phyloP scores from a whole-genome alignment of 169 alveolate genomes.

The Plasmodium gallinaceum region DNA sequence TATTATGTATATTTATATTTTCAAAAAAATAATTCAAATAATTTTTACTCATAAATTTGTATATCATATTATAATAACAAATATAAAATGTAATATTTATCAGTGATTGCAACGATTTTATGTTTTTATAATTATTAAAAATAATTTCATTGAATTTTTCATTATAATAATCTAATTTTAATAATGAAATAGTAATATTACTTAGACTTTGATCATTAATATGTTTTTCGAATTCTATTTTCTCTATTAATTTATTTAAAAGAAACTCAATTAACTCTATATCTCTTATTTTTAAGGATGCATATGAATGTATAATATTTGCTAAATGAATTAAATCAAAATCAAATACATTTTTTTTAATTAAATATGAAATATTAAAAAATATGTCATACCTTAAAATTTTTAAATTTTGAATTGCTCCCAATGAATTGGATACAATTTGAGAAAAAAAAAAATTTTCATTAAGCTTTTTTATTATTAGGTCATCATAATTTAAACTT shows the following conservation, averaged over 20 bases:
- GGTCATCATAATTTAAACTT: neutral
- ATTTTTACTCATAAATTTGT: constrained; percentile 1
- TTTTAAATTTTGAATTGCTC: constrained; percentile 64
- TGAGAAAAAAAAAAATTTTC: constrained; percentile 34
- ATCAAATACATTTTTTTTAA: constrained; percentile 24
- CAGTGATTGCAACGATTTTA: constrained; percentile 44
- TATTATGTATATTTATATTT: constrained; percentile 13
- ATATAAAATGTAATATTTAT: constrained; percentile 66
- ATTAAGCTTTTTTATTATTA: neutral
- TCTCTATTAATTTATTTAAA: constrained; percentile 9
- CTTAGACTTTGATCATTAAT: constrained; percentile 48
- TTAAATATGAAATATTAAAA: constrained; percentile 11
- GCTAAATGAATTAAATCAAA: constrained; percentile 19
- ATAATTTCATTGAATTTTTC: constrained; percentile 23
- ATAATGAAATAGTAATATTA: constrained; percentile 38
- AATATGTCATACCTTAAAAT: constrained; percentile 31
- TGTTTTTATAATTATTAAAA: constrained; percentile 33
- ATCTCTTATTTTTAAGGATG: constrained; percentile 54
- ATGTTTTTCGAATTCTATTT: neutral
- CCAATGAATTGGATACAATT: constrained; percentile 39
- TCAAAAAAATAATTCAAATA: constrained; percentile 33
- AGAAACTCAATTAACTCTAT: constrained; percentile 1
- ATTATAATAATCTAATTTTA: constrained; percentile 45
- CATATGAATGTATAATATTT: constrained; percentile 59
- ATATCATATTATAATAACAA: constrained; percentile 40